A percentile compares a stretch with the other conserved stretches of the same genome.
phyloP scores from a whole-genome alignment of 2,329 filamentous ascomycete species.

The Arthrobotrys sphaeroides region DNA sequence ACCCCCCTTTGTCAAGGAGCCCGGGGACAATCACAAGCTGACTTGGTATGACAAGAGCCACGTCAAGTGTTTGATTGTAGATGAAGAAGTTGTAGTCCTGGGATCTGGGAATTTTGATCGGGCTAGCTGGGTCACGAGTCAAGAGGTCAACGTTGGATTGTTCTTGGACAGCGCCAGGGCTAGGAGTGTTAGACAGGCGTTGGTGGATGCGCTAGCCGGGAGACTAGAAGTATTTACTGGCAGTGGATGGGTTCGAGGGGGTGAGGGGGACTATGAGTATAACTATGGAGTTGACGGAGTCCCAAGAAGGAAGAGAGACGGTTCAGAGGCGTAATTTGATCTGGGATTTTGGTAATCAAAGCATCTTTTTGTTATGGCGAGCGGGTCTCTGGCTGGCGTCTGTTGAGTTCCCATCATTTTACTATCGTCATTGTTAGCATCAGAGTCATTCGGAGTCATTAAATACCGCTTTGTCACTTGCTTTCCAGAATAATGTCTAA shows the following conservation, averaged over 20 bases:
- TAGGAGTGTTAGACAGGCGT: conserved; percentile 57
- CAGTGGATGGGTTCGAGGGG: conserved; percentile 39
- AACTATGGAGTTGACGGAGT: conserved; percentile 31
- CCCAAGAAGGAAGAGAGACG: conserved; percentile 28
- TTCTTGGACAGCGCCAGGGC: conserved; percentile 62
- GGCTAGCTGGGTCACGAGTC: conserved; percentile 86
- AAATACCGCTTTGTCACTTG: too few relatives aligned
- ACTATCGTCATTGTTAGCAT: background rate
- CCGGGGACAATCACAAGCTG: conserved; percentile 33
- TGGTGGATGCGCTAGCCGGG: conserved; percentile 50
- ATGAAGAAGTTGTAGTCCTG: conserved; percentile 73
- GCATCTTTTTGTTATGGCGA: background rate
- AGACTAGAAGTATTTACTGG: conserved; percentile 47
- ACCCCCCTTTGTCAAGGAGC: conserved; percentile 36
- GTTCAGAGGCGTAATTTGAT: background rate
- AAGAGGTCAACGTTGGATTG: conserved; percentile 77
- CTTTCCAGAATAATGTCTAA: too few relatives aligned
- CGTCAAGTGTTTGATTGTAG: conserved; percentile 79
- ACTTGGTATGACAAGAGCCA: conserved; percentile 75
- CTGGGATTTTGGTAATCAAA: background rate
- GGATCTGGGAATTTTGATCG: conserved; percentile 87
- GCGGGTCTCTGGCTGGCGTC: conserved; percentile 3
- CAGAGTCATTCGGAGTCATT: background rate
- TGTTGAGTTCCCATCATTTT: too few relatives aligned
- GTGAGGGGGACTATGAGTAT: conserved; percentile 18